phyloP scores from a whole-genome alignment of 148 eudicot species.

The Vaccinium darrowii region DNA sequence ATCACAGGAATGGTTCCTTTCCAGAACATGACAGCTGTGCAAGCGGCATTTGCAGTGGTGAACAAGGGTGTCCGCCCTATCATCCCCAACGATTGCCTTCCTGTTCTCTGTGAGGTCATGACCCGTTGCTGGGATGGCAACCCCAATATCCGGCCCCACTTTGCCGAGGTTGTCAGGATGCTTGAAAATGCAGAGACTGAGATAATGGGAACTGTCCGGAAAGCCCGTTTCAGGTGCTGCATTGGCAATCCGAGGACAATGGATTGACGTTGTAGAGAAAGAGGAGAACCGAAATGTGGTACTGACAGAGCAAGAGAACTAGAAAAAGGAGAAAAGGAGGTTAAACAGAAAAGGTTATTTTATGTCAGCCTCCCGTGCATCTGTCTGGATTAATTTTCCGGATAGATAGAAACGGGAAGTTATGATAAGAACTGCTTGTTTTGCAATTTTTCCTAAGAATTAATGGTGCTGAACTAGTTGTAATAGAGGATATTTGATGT shows the following conservation, averaged over 20 bases:
- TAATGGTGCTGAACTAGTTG: constrained; percentile 34
- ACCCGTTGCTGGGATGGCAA: constrained; percentile 89
- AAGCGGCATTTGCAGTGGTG: constrained; percentile 97
- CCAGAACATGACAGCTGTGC: constrained; percentile 93
- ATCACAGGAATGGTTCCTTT: constrained; percentile 93
- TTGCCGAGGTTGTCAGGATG: constrained; percentile 76
- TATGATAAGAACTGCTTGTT: constrained; percentile 30
- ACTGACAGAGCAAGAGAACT: constrained; percentile 10
- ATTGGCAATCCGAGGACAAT: constrained; percentile 80
- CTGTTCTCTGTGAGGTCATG: constrained; percentile 80
- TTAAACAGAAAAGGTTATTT: constrained; percentile 29
- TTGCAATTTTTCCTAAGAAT: constrained; percentile 22
- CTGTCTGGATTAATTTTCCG: constrained; percentile 43
- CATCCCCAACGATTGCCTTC: constrained; percentile 73
- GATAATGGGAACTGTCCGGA: constrained; percentile 76
- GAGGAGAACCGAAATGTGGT: constrained; percentile 8
- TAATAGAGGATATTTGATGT: constrained; percentile 36
- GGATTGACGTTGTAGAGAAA: constrained; percentile 38
- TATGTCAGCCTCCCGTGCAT: constrained; percentile 38
- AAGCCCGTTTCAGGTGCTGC: constrained; percentile 99
- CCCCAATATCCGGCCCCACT: constrained; percentile 78
- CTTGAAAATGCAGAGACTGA: constrained; percentile 84
- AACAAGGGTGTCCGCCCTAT: constrained; percentile 87
- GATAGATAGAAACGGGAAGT: constrained; percentile 27
- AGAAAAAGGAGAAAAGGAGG: constrained; percentile 14